phyloP scores from a whole-genome alignment of 2,329 filamentous ascomycete species.

The Colletotrichum endophyticum region DNA sequence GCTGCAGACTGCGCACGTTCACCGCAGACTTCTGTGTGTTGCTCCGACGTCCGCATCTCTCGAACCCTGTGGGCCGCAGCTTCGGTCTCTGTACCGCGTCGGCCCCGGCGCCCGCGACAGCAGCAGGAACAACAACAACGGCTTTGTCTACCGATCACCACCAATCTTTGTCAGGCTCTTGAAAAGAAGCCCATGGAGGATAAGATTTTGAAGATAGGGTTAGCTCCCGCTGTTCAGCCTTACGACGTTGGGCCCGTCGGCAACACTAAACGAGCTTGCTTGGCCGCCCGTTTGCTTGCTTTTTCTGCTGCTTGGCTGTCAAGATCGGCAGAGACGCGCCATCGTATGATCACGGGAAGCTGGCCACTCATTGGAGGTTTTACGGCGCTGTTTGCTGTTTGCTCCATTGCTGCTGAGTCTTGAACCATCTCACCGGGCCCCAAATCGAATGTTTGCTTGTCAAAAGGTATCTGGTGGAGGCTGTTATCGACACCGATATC shows the following conservation, averaged over 20 bases:
- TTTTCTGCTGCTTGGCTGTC: conserved; percentile 2
- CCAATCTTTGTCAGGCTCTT: not conserved
- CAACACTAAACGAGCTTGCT: not conserved
- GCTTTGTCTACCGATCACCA: not conserved
- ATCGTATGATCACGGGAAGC: conserved; percentile 8
- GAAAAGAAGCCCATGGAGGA: not conserved
- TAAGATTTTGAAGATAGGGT: not conserved
- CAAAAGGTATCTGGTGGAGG: not conserved
- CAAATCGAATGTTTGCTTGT: not conserved
- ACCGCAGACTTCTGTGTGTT: not conserved
- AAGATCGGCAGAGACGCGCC: not conserved
- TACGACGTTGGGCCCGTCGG: conserved; percentile 3
- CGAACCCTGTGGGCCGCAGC: not conserved
- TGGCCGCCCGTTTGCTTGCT: not conserved
- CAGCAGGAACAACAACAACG: not conserved
- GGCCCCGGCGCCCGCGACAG: not conserved
- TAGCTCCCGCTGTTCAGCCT: conserved; percentile 9
- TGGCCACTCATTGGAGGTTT: not conserved
- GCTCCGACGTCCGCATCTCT: not conserved
- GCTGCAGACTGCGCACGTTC: not conserved
- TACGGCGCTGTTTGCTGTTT: not conserved
- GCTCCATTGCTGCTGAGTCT: not conserved
- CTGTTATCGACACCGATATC: not conserved
- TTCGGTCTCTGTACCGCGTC: not conserved
- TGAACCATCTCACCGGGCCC: not conserved